Percentiles rank a stretch among this genome's conserved stretches.
These are phyloP conservation scores for Penicillium longicatenatum DNA, from an alignment of 495 filamentous ascomycete species.

Conservation along the genomic window DNA sequence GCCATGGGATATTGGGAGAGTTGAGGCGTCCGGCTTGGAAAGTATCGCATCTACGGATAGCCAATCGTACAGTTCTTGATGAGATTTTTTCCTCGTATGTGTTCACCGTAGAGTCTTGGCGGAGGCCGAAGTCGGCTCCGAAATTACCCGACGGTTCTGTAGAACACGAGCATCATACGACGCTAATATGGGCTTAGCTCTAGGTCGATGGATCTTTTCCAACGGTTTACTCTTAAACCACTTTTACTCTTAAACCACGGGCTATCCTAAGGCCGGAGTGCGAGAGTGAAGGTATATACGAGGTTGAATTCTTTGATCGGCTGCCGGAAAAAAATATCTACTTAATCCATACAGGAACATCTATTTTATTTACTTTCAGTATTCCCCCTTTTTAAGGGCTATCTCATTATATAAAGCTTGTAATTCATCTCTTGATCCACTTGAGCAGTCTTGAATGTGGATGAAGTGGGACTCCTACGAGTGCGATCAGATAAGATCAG, in stretches of 20 bases:
- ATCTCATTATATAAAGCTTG: neutral
- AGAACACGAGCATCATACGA: neutral
- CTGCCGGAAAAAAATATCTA: too few species aligned
- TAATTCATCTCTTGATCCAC: neutral
- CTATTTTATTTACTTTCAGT: too few species aligned
- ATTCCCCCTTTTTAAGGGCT: neutral
- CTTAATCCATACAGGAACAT: too few species aligned
- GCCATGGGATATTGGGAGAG: constrained; percentile 19
- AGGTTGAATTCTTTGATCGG: too few species aligned
- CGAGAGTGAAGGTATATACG: too few species aligned
- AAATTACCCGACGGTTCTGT: neutral
- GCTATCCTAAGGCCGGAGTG: too few species aligned
- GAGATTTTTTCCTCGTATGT: neutral
- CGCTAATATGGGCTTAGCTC: too few species aligned
- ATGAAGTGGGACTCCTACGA: neutral
- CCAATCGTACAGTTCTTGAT: constrained; percentile 26
- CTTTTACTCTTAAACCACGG: too few species aligned
- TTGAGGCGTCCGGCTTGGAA: constrained; percentile 22
- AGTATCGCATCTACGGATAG: constrained; percentile 26
- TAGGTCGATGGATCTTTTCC: too few species aligned
- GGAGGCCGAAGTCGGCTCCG: neutral
- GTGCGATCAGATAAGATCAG: constrained; percentile 26
- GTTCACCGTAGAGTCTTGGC: neutral
- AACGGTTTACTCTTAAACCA: too few species aligned
- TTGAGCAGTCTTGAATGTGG: neutral